Evolutionary conservation across 2,329 filamentous ascomycete species (phyloP).

Genomic region (Nemania sp.): DNA sequence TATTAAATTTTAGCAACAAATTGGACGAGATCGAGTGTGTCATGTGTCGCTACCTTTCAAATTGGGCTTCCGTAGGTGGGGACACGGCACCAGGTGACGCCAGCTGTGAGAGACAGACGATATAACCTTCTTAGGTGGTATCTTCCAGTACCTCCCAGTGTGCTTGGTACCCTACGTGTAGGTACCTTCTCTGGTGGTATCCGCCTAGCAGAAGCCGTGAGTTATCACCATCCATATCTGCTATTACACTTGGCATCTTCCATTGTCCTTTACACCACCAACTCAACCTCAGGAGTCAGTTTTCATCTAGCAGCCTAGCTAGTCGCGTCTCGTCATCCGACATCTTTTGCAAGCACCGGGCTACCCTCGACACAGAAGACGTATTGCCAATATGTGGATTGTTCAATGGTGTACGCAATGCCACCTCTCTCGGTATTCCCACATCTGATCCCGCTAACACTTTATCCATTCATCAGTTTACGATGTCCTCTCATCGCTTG

Average conservation of each 20-base stretch:
- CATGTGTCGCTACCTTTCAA: constrained; percentile 1
- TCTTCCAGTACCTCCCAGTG: background rate
- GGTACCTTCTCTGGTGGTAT: background rate
- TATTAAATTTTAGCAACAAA: background rate
- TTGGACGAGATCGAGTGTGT: background rate
- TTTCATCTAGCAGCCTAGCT: constrained; percentile 15
- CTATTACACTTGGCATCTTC: constrained; percentile 1
- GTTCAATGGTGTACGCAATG: constrained; percentile 85
- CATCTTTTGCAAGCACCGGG: constrained; percentile 10
- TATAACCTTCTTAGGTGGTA: too few species aligned
- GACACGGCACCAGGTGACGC: constrained; percentile 12
- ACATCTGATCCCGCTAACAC: constrained; percentile 33
- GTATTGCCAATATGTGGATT: constrained; percentile 76
- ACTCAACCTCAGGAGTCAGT: constrained; percentile 21
- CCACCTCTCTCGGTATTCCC: constrained; percentile 17
- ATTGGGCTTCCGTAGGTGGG: constrained; percentile 9
- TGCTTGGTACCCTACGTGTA: background rate
- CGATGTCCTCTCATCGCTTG: constrained; percentile 84
- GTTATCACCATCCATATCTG: constrained; percentile 10
- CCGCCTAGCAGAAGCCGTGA: background rate
- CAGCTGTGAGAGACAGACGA: background rate
- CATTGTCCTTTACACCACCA: constrained; percentile 21
- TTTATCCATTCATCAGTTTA: constrained; percentile 64
- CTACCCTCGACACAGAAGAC: constrained; percentile 14
- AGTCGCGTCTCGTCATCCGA: background rate